Conservation (phyloP, 805 yeast species). For the Schwanniomyces pseudopolymorphus region DNA sequence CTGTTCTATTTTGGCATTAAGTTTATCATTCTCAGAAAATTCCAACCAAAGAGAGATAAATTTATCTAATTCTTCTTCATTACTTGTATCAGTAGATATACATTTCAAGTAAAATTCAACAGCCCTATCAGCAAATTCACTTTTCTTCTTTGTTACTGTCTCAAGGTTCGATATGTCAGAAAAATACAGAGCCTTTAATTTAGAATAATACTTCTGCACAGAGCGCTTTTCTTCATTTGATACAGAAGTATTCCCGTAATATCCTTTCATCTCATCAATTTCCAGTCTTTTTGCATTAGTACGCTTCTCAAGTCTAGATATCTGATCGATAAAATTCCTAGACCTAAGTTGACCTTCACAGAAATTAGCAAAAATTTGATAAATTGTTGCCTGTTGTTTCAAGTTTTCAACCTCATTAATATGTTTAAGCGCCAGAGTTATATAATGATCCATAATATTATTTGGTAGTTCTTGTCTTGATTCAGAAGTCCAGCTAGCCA, state of each 20-base stretch:
- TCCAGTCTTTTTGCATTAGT: slow-evolving; percentile 47
- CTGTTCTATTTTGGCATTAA: slow-evolving; percentile 43
- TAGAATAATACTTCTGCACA: slow-evolving; percentile 52
- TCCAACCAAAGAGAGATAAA: slow-evolving; percentile 85
- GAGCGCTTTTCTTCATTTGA: slow-evolving; percentile 49
- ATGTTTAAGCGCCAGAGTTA: slow-evolving; percentile 43
- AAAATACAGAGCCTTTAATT: slow-evolving; percentile 46
- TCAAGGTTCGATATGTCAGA: slow-evolving; percentile 51
- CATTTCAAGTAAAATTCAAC: slow-evolving; percentile 59
- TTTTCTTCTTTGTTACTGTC: slow-evolving; percentile 33
- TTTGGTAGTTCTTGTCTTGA: slow-evolving; percentile 69
- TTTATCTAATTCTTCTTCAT: slow-evolving; percentile 62
- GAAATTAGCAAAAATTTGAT: slow-evolving; percentile 65
- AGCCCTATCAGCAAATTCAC: slow-evolving; percentile 51
- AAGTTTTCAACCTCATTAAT: slow-evolving; percentile 9
- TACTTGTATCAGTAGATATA: slow-evolving; percentile 41
- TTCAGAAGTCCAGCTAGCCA: slow-evolving; percentile 69
- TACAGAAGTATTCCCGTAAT: slow-evolving; percentile 39
- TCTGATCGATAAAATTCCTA: slow-evolving; percentile 41
- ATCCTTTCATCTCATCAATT: slow-evolving; percentile 46
- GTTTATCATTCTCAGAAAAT: slow-evolving; percentile 42
- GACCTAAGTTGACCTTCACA: slow-evolving; percentile 65
- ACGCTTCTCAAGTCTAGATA: slow-evolving; percentile 39
- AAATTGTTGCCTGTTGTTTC: slow-evolving; percentile 44
- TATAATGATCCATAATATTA: slow-evolving; percentile 55